Evolutionary conservation across 768 basidiomycete species (phyloP).

Genomic region (Agrocybe chaxingu): DNA sequence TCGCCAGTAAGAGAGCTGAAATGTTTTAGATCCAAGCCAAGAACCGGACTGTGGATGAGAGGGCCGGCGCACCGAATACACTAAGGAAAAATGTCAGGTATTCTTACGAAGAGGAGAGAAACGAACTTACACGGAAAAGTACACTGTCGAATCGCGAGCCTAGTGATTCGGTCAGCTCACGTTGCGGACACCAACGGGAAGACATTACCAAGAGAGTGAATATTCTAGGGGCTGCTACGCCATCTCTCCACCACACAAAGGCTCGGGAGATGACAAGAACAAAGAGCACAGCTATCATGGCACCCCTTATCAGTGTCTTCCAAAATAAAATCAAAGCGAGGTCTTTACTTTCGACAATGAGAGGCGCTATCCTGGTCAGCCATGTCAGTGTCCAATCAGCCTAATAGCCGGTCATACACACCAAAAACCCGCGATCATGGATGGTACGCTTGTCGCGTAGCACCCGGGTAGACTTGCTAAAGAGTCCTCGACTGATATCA

Average conservation of each 20-base stretch:
- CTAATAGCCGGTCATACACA: slow-evolving; percentile 2
- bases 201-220: slow-evolving; percentile 19
- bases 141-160: slow-evolving; percentile 24
- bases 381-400: background rate
- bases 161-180: background rate
- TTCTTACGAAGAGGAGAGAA: background rate
- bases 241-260: slow-evolving; percentile 22
- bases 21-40: background rate
- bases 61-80: slow-evolving; percentile 9
- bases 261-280: slow-evolving; percentile 21
- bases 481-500: slow-evolving; percentile 15
- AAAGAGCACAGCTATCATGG: slow-evolving; percentile 19
- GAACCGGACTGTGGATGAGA: background rate
- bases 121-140: slow-evolving; percentile 20
- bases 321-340: background rate
- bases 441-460: slow-evolving; percentile 24
- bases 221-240: slow-evolving; percentile 18
- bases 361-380: slow-evolving; percentile 18
- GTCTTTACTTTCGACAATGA: slow-evolving; percentile 25
- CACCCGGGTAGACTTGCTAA: slow-evolving; percentile 24
- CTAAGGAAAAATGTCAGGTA: background rate
- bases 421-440: slow-evolving; percentile 26
- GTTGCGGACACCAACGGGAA: background rate
- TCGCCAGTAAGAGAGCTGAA: slow-evolving; percentile 21
- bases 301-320: background rate